phyloP scores from a whole-genome alignment of 805 yeast species.

The Candida methanosorbosa region DNA sequence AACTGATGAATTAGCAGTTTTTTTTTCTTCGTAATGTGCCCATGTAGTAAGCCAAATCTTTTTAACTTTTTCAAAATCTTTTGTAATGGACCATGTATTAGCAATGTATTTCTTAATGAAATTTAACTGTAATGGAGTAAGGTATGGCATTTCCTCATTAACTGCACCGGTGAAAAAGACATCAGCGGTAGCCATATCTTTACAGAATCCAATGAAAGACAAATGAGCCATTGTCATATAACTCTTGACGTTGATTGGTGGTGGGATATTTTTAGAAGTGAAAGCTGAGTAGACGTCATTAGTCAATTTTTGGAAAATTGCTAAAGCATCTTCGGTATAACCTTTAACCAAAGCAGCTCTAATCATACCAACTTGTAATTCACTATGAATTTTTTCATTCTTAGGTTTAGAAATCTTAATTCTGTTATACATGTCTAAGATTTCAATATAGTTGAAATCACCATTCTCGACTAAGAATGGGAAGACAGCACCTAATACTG shows the following conservation, averaged over 20 bases:
- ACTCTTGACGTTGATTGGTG: slow-evolving; percentile 32
- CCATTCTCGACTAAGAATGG: slow-evolving; percentile 59
- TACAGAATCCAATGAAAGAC: slow-evolving; percentile 69
- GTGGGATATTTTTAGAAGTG: slow-evolving; percentile 20
- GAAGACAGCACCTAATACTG: slow-evolving; percentile 59
- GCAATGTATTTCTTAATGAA: slow-evolving; percentile 55
- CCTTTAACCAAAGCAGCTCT: slow-evolving; percentile 60
- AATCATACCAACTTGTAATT: slow-evolving; percentile 63
- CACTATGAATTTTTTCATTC: slow-evolving; percentile 27
- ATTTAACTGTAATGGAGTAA: slow-evolving; percentile 63
- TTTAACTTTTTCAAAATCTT: slow-evolving; percentile 48
- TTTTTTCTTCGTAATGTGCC: slow-evolving; percentile 40
- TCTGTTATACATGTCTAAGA: slow-evolving; percentile 44
- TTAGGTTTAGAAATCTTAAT: slow-evolving; percentile 24
- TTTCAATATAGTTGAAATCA: slow-evolving; percentile 50
- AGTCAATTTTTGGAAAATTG: slow-evolving; percentile 52
- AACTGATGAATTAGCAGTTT: slow-evolving; percentile 55
- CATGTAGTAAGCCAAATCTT: slow-evolving; percentile 58
- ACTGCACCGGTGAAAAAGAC: slow-evolving; percentile 70
- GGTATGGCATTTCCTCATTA: slow-evolving; percentile 62
- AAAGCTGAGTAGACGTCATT: slow-evolving; percentile 33
- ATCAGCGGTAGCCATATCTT: slow-evolving; percentile 62
- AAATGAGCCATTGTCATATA: slow-evolving; percentile 68
- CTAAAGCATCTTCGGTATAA: slow-evolving; percentile 57
- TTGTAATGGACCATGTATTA: slow-evolving; percentile 50